Percentiles rank a stretch among this genome's conserved stretches.
Evolutionary conservation across 164 flowering plant genomes (phyloP).

Genomic region (Nymphaea colorata): DNA sequence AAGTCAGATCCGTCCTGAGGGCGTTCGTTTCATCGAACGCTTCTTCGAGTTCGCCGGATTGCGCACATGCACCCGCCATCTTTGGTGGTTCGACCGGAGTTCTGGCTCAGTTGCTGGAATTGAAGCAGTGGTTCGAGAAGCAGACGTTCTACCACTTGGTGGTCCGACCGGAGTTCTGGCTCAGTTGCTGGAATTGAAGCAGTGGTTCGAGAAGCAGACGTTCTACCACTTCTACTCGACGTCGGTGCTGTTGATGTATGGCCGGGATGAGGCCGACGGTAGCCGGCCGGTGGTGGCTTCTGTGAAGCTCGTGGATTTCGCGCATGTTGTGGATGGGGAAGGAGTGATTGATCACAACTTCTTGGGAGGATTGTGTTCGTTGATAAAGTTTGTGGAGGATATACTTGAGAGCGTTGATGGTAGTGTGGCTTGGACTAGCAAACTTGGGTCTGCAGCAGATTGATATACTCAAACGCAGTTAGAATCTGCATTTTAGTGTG

Average conservation of each 20-base stretch:
- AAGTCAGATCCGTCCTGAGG: constrained; percentile 36
- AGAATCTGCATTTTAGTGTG: too few relatives aligned
- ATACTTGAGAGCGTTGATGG: constrained; percentile 14
- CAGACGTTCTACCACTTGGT: constrained; percentile 64
- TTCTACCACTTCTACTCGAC: constrained; percentile 60
- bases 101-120: constrained; percentile 58
- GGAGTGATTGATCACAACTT: constrained; percentile 90
- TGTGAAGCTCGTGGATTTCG: constrained; percentile 82
- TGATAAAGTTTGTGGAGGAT: constrained; percentile 66
- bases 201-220: constrained; percentile 90
- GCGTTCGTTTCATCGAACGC: constrained; percentile 67
- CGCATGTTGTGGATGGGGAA: constrained; percentile 58
- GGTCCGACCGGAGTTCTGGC: constrained; percentile 63
- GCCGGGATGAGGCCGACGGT: constrained; percentile 21
- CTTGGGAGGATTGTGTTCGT: constrained; percentile 89
- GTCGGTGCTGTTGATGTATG: constrained; percentile 63
- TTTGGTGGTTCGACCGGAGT: constrained; percentile 69
- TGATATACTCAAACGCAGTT: too few relatives aligned
- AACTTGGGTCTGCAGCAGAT: too few relatives aligned
- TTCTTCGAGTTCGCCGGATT: constrained; percentile 7
- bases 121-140: constrained; percentile 88
- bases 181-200: constrained; percentile 63
- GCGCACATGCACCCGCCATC: constrained; percentile 31
- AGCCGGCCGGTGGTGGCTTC: constrained; percentile 19
- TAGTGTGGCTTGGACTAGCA: too few relatives aligned